Evolutionary conservation across 148 eudicot genomes (phyloP).

Genomic region (Fagopyrum esculentum): DNA sequence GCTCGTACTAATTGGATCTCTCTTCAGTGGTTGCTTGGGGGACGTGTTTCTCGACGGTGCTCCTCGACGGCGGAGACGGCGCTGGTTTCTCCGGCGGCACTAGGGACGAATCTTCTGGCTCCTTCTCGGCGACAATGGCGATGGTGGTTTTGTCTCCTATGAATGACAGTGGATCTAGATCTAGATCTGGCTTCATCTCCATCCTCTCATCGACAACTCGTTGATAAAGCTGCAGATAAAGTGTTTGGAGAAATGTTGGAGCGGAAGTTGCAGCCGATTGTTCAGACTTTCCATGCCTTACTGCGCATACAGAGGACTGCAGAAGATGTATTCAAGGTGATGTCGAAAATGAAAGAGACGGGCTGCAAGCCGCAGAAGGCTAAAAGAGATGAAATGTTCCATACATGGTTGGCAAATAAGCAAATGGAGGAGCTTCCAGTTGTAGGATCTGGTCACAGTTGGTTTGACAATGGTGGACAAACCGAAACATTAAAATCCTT

Average conservation of each 20-base stretch:
- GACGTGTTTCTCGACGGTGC: no score
- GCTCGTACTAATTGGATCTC: no score
- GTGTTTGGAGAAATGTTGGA: conserved; percentile 57
- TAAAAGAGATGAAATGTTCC: conserved; percentile 64
- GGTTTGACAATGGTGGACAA: conserved; percentile 16
- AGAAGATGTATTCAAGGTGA: conserved; percentile 49
- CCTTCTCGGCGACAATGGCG: no score
- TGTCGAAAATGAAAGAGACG: conserved; percentile 13
- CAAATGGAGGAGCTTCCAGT: conserved; percentile 26
- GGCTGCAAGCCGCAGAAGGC: conserved; percentile 60
- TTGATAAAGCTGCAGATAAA: conserved; percentile 54
- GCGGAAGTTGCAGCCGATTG: conserved; percentile 49
- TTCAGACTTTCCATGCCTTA: conserved; percentile 66
- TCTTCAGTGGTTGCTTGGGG: no score
- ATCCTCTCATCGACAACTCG: conserved; percentile 34
- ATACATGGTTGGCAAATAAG: conserved; percentile 54
- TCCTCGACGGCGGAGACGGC: no score
- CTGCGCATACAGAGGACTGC: conserved; percentile 50
- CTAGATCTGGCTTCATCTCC: no score
- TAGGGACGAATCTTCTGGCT: no score
- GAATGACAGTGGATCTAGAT: no score
- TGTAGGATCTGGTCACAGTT: conserved; percentile 17
- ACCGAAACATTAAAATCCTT: conserved; percentile 11
- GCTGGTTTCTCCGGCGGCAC: no score
- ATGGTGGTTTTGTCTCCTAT: no score